A percentile compares a stretch with the other conserved stretches of the same genome.
Evolutionary conservation across 257 asterid species (phyloP).

Genomic region (Cynanchum wilfordii): DNA sequence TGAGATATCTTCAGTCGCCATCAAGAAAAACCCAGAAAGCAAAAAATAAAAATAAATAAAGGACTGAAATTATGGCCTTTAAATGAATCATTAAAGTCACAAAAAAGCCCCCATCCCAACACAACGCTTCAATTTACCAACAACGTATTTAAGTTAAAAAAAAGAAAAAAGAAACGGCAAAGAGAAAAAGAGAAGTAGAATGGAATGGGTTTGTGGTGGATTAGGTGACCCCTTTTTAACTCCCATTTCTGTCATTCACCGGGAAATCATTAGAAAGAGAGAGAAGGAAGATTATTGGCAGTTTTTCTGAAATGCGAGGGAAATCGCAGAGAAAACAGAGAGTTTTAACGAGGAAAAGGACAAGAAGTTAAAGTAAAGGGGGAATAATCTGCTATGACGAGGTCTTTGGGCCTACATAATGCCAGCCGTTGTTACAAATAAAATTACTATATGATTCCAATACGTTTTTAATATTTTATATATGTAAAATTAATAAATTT

Average conservation of each 20-base stretch:
- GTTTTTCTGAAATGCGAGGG: slow-evolving; percentile 14
- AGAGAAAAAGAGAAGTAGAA: background rate
- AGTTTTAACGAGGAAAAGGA: background rate
- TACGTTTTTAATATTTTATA: too few species aligned
- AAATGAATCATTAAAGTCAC: slow-evolving; percentile 12
- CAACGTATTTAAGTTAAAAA: background rate
- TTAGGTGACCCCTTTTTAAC: slow-evolving; percentile 40
- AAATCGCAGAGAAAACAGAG: slow-evolving; percentile 13
- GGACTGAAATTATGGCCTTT: background rate
- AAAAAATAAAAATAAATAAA: background rate
- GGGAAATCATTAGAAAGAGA: slow-evolving; percentile 8
- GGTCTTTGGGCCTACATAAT: background rate
- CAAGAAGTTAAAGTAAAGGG: background rate
- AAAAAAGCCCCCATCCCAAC: background rate
- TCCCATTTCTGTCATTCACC: slow-evolving; percentile 24
- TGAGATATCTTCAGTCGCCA: slow-evolving; percentile 33
- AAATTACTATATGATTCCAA: too few species aligned
- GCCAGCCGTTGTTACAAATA: background rate
- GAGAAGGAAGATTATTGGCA: background rate
- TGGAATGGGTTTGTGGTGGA: slow-evolving; percentile 23
- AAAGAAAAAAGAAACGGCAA: background rate
- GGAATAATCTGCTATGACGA: background rate
- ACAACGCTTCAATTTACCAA: background rate
- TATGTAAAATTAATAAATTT: too few species aligned
- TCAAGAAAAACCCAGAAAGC: slow-evolving; percentile 30